Base-by-base conservation (phyloP, 2,329 filamentous ascomycete species). In the Fusarium sp. region DNA sequence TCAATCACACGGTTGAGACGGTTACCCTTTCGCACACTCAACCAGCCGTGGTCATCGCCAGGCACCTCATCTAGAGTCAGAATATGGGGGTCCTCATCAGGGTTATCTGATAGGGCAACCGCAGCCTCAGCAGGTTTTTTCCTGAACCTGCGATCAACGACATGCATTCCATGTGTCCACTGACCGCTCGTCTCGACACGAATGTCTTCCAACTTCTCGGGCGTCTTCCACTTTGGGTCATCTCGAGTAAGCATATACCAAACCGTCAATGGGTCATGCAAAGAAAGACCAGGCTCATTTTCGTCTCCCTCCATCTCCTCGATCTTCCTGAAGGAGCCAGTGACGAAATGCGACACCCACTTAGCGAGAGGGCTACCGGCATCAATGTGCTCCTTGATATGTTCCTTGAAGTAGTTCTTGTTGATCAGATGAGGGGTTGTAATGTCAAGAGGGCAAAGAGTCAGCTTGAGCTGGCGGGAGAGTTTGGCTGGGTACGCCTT, bases 161-260 rank as follows among this genome's bases (percentile, higher is more conserved):
- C 86, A 76, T 94, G 95, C 90, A 96, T 95, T 2, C 96, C 95
- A 58, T 93, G 86, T 45, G 95, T 97, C 96, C 96, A 99, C 82
- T 98, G 96, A 3, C 95, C 96, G 4, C 88, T 83, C 0, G 94
- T 97, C 81, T 99, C 96, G 40, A 99, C 85, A 20, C 96, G 87
- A 58, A 99, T 91, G 78, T 99, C 96, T 79, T 97, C 92, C 0
- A 84, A 88, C 59, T 86, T 83, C 15, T 82, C 78, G 2, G 87
- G 84, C 17, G 83, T 77, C 78, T 84, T 86, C 90, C 90, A 92
- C 31, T 78, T 80, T 18, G 87, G 83, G 59, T 89, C 82, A 64
- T 84, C 86, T 65, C 81, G 83, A 9, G 89, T 91, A 60, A 95
- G 78, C 78, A 91, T 88, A 78, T 95, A 95, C 91, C 92, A 95